A percentile compares a stretch with the other conserved stretches of the same genome.
These are phyloP conservation scores for Rhodotorula glutinis DNA, from an alignment of 1,284 basidiomycete species.

Conservation along the genomic window DNA sequence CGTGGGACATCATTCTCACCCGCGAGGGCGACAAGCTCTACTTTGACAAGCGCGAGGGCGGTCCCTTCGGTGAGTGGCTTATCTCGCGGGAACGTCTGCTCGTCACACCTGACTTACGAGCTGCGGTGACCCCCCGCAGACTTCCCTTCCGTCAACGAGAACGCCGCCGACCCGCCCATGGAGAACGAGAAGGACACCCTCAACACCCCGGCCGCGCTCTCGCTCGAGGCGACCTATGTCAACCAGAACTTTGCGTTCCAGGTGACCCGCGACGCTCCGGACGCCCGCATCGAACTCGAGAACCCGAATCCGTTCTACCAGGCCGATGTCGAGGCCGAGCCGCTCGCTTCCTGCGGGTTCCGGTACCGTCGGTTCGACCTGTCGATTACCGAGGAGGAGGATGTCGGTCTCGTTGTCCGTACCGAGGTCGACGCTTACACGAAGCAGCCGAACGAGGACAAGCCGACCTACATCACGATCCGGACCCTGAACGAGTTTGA, in stretches of 20 bases:
- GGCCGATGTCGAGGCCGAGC: slow-evolving; percentile 80
- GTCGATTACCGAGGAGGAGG: slow-evolving; percentile 81
- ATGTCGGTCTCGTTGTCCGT: slow-evolving; percentile 85
- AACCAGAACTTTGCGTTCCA: slow-evolving; percentile 99
- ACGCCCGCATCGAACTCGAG: slow-evolving; percentile 61
- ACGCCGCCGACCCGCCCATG: slow-evolving; percentile 90
- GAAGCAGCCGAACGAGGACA: slow-evolving; percentile 49
- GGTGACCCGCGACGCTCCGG: slow-evolving; percentile 73
- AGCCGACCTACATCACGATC: slow-evolving; percentile 68
- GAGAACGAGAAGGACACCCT: slow-evolving; percentile 80
- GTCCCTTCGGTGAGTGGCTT: slow-evolving; percentile 64
- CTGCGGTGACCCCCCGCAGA: slow-evolving; percentile 51
- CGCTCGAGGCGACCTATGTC: slow-evolving; percentile 96
- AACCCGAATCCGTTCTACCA: slow-evolving; percentile 96
- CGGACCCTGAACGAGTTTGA: slow-evolving; percentile 98
- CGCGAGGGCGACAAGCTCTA: slow-evolving; percentile 90
- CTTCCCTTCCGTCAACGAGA: slow-evolving; percentile 98
- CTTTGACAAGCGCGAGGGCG: slow-evolving; percentile 97
- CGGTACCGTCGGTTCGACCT: slow-evolving; percentile 96
- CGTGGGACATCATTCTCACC: slow-evolving; percentile 97
- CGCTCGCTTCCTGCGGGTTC: slow-evolving; percentile 92
- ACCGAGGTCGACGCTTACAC: slow-evolving; percentile 94
- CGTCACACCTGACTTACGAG: too few species aligned
- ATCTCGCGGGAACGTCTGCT: slow-evolving; percentile 24
- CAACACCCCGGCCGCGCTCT: slow-evolving; percentile 90